Conservation (phyloP, 208 protist genomes). For the Trypanosoma avium region DNA sequence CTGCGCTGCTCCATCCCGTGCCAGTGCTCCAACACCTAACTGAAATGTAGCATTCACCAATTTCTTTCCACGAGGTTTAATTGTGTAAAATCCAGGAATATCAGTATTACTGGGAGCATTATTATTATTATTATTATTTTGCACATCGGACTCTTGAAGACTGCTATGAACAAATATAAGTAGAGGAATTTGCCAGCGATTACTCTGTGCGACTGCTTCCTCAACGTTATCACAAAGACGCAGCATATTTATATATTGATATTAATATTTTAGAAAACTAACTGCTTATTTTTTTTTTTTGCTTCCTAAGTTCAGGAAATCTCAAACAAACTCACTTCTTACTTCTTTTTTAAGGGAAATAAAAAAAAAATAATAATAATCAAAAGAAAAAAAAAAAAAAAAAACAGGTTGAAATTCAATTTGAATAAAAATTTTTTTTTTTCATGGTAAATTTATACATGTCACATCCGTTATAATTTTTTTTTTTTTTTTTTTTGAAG, state of each 20-base stretch:
- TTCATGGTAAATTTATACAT: too few relatives aligned
- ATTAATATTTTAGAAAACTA: not conserved
- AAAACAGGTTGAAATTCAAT: too few relatives aligned
- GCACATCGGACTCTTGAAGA: not conserved
- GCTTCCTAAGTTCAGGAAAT: constrained; percentile 14
- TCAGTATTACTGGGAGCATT: not conserved
- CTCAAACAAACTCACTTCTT: too few relatives aligned
- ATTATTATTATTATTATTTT: not conserved
- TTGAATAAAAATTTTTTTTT: too few relatives aligned
- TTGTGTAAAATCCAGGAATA: constrained; percentile 14
- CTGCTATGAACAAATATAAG: constrained; percentile 21
- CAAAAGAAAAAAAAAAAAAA: constrained; percentile 4
- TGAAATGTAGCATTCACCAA: constrained; percentile 6
- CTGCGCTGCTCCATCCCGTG: constrained; percentile 41
- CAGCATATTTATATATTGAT: constrained; percentile 22
- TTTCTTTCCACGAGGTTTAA: not conserved
- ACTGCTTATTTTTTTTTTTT: constrained; percentile 29
- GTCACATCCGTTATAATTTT: too few relatives aligned
- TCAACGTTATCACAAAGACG: constrained; percentile 41
- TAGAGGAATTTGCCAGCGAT: constrained; percentile 14
- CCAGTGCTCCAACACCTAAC: constrained; percentile 1
- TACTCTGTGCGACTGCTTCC: constrained; percentile 44
- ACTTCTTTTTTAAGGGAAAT: not conserved
- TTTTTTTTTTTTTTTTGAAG: too few relatives aligned
- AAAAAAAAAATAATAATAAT: not conserved